Evolutionary conservation across 345 rosid species (phyloP), one percentile per base, ranked within the genome.

Genomic region (Crucihimalaya himalaica): DNA sequence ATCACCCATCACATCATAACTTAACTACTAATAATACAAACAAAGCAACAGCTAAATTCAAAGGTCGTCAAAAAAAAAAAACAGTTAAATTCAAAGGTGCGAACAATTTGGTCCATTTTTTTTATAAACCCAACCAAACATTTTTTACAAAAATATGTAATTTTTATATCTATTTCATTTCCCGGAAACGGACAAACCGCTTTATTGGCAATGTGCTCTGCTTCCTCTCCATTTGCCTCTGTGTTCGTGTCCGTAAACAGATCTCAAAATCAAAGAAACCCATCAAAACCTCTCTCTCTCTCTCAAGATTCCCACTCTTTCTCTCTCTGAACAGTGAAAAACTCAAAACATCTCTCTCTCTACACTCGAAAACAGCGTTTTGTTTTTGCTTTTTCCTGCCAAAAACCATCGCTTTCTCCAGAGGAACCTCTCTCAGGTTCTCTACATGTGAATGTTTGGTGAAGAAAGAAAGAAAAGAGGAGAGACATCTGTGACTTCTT

Each of bases 401-500:
- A 66, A 35, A 73, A 61, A 66, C 73, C 55, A 69, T 84, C 80
- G 55, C 80, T 85, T 81, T 87, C 86, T 59, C 27, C 75, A 52
- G 71, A 83, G 42, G 34, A 83, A 80, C 83, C 66, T 54, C 85
- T 70, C 86, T 73, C 77, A 67, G 79, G 52, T 63, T 75, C 60
- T 67, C 60, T 67, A 68, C 90, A 84, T 85, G 89, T 84, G 88
- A 87, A 83, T 80, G 83, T 82, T 82, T 78, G 81, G 80, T 72
- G 16, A 50, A 73, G 64, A 43, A 70, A 43, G 45, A 40, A 14
- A 14, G 45, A 43, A 45, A 2, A 51, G 56, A 68, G 37, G 47
- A 61, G 73, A 67, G 73, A 68, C 80, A 82, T 75, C 82, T 67
- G 82, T 79, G 76, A 70, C 65, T 67, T 1, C 81, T 74, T 63